Conservation (phyloP, 345 rosid species). For the Dipteronia dyeriana region DNA sequence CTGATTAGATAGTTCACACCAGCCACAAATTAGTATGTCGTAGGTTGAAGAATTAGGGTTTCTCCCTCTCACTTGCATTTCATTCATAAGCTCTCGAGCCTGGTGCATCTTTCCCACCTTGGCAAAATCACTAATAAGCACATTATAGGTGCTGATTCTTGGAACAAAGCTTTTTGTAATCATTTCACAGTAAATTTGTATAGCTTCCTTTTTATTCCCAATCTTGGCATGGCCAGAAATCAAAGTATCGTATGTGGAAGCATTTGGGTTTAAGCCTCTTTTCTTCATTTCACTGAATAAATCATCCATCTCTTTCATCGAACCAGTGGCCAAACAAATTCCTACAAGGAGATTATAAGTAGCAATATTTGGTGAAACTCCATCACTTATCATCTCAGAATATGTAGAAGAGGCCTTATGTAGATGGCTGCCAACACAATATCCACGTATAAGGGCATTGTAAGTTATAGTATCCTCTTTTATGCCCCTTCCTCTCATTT, state of each 20-base stretch:
- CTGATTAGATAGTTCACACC: conserved; percentile 58
- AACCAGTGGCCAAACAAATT: conserved; percentile 54
- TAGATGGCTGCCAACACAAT: conserved; percentile 57
- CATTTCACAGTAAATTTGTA: conserved; percentile 76
- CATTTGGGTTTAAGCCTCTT: conserved; percentile 55
- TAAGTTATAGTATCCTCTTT: conserved; percentile 53
- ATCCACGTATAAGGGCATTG: conserved; percentile 75
- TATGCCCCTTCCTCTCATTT: conserved; percentile 58
- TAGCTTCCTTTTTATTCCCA: conserved; percentile 66
- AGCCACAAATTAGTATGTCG: conserved; percentile 68
- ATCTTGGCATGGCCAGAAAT: conserved; percentile 68
- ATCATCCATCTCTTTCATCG: conserved; percentile 47
- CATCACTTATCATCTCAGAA: conserved; percentile 53
- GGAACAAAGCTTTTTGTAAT: conserved; percentile 72
- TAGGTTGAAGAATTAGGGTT: conserved; percentile 71
- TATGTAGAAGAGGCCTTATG: conserved; percentile 51
- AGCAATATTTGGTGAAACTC: conserved; percentile 51
- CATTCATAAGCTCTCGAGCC: conserved; percentile 73
- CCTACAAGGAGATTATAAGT: conserved; percentile 76
- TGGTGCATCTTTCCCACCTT: conserved; percentile 73
- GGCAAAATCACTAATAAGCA: conserved; percentile 64
- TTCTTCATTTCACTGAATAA: conserved; percentile 62
- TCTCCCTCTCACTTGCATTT: conserved; percentile 67
- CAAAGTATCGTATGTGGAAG: conserved; percentile 66
- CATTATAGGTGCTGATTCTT: conserved; percentile 71